These are phyloP conservation scores for Narthecium ossifragum DNA, from an alignment of 106 monocot genomes.

Conservation along the genomic window DNA sequence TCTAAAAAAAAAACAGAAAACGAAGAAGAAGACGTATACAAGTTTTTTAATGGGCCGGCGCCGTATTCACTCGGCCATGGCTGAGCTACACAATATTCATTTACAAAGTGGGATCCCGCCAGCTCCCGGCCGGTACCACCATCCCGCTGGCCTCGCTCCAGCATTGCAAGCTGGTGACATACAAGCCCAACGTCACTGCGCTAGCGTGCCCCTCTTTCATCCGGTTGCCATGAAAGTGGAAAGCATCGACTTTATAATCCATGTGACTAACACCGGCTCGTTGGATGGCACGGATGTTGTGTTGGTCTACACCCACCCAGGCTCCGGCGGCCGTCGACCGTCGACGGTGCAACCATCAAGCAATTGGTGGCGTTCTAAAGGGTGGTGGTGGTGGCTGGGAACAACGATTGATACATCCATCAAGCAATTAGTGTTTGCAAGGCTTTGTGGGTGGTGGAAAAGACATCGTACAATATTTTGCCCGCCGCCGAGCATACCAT, in stretches of 20 bases:
- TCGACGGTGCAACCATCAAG: constrained; percentile 1
- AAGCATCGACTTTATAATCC: neutral
- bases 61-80: constrained; percentile 12
- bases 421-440: constrained; percentile 3
- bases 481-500: constrained; percentile 6
- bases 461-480: constrained; percentile 4
- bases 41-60: constrained; percentile 7
- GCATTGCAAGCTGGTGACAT: neutral
- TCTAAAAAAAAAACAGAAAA: too few species aligned
- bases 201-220: neutral
- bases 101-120: neutral
- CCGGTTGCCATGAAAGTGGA: neutral
- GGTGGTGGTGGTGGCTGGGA: constrained; percentile 2
- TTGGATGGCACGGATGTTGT: constrained; percentile 2
- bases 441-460: constrained; percentile 1
- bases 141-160: constrained; percentile 1
- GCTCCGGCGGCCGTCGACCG: neutral
- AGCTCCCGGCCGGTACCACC: neutral
- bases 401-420: neutral
- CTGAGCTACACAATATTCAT: constrained; percentile 15
- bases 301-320: neutral
- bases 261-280: constrained; percentile 3
- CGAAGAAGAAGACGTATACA: too few species aligned
- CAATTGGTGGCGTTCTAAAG: constrained; percentile 9
- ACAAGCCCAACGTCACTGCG: neutral